Percentiles rank a stretch among this genome's conserved stretches.
phyloP scores from a whole-genome alignment of 116 monocot species.

The Zostera marina region DNA sequence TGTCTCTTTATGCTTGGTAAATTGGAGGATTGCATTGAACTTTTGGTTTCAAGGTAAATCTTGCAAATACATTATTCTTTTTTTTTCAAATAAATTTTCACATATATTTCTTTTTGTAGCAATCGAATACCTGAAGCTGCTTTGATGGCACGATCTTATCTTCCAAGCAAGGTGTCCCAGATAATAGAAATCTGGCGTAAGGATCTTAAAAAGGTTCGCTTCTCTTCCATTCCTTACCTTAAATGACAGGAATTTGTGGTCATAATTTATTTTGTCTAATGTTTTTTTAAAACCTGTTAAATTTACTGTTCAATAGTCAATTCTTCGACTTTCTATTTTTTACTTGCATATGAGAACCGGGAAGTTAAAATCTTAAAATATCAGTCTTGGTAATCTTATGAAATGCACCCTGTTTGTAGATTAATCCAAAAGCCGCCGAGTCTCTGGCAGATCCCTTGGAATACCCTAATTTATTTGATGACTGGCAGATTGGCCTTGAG shows the following conservation, averaged over 20 bases:
- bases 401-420: constrained; percentile 15
- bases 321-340: not conserved
- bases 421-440: constrained; percentile 88
- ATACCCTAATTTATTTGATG: constrained; percentile 85
- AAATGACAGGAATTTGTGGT: not conserved
- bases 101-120: constrained; percentile 15
- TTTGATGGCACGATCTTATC: constrained; percentile 77
- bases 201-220: constrained; percentile 59
- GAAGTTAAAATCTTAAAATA: not conserved
- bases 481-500: constrained; percentile 81
- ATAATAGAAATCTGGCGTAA: constrained; percentile 72
- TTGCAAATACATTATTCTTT: not conserved
- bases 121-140: constrained; percentile 94
- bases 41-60: constrained; percentile 62
- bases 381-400: not conserved
- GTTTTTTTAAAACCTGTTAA: no score
- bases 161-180: constrained; percentile 87
- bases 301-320: no score
- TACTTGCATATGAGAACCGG: not conserved
- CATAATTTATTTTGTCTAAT: no score
- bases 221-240: not conserved
- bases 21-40: constrained; percentile 75
- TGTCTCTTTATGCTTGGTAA: constrained; percentile 82
- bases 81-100: not conserved
- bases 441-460: constrained; percentile 91